phyloP scores from a whole-genome alignment of 2,329 filamentous ascomycete species.

The Juglanconis juglandina region DNA sequence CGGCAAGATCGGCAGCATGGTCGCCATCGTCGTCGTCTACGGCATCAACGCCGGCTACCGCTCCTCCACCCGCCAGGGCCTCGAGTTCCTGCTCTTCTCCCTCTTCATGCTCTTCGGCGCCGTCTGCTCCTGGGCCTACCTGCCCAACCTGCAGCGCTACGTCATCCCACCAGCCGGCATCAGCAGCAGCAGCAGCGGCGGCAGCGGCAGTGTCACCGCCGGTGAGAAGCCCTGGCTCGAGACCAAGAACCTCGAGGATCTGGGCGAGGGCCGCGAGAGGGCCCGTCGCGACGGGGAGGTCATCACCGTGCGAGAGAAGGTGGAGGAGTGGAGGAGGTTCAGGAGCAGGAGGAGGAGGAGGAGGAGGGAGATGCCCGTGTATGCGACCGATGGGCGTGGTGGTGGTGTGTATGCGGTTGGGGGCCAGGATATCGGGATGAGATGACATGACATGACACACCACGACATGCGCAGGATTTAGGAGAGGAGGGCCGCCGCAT shows the following conservation, averaged over 20 bases:
- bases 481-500: no score
- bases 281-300: slow-evolving; percentile 42
- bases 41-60: slow-evolving; percentile 45
- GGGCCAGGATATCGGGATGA: slow-evolving; percentile 12
- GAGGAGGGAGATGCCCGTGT: slow-evolving; percentile 36
- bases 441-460: not conserved
- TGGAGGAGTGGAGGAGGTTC: slow-evolving; percentile 35
- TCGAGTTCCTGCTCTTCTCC: slow-evolving; percentile 50
- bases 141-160: slow-evolving; percentile 45
- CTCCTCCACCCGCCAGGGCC: slow-evolving; percentile 41
- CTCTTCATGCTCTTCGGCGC: slow-evolving; percentile 47
- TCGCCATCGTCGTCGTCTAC: slow-evolving; percentile 48
- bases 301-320: slow-evolving; percentile 42
- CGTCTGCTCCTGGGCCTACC: slow-evolving; percentile 49
- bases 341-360: slow-evolving; percentile 31
- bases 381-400: slow-evolving; percentile 28
- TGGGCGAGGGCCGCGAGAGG: slow-evolving; percentile 45
- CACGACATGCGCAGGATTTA: no score
- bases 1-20: slow-evolving; percentile 56
- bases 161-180: not conserved
- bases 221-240: slow-evolving; percentile 38
- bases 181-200: slow-evolving; percentile 27
- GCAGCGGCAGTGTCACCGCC: no score
- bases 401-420: not conserved
- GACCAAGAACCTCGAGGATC: slow-evolving; percentile 47